These are phyloP conservation scores for Aphanoascus verrucosus DNA, from an alignment of 2,329 filamentous ascomycete species.

Conservation along the genomic window DNA sequence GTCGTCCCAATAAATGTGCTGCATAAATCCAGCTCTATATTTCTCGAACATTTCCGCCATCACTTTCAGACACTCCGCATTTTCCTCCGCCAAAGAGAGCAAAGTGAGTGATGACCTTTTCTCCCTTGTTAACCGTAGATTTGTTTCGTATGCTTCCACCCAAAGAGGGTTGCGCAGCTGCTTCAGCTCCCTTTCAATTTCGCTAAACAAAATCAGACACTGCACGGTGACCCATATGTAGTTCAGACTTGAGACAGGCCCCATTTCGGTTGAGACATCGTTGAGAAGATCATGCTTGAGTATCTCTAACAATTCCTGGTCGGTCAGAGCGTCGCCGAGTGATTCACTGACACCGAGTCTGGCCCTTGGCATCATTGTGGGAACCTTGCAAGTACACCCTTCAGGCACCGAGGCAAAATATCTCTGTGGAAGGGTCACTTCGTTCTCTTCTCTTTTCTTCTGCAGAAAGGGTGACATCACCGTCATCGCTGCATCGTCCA, in stretches of 20 bases:
- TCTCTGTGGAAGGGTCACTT: background rate
- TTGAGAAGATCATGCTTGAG: conserved; percentile 19
- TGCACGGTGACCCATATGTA: conserved; percentile 22
- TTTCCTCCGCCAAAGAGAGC: conserved; percentile 19
- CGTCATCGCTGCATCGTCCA: conserved; percentile 16
- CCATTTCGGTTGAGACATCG: conserved; percentile 22
- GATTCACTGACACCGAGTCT: background rate
- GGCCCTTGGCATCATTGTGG: background rate
- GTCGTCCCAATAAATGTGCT: conserved; percentile 29
- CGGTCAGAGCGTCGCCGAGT: background rate
- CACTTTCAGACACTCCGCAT: conserved; percentile 25
- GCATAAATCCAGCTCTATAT: conserved; percentile 20
- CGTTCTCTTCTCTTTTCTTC: background rate
- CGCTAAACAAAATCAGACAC: conserved; percentile 21
- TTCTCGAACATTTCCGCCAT: conserved; percentile 24
- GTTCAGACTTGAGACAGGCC: conserved; percentile 28
- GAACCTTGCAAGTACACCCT: conserved; percentile 3
- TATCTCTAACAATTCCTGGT: conserved; percentile 18
- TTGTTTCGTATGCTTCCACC: conserved; percentile 23
- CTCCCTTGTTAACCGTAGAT: conserved; percentile 1
- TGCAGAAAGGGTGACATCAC: conserved; percentile 6
- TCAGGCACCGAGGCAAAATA: conserved; percentile 4
- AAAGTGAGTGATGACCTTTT: conserved; percentile 21
- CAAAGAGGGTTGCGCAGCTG: conserved; percentile 22
- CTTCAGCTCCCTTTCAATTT: conserved; percentile 24